Evolutionary conservation across 192 early-diverging fungal genomes (phyloP).

Genomic region (Coemansia javaensis): DNA sequence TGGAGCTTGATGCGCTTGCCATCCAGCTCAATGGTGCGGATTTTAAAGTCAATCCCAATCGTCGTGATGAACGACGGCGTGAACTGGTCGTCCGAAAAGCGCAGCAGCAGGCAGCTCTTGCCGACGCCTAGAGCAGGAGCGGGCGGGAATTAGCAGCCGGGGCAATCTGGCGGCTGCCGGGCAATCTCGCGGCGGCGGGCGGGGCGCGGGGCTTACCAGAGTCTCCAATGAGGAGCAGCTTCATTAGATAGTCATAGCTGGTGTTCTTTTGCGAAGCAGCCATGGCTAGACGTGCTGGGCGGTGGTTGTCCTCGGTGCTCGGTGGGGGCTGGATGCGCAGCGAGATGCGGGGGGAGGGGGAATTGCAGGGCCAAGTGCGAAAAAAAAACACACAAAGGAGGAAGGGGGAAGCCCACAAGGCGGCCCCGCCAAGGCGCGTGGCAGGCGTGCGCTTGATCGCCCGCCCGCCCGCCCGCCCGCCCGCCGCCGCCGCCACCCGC

Average conservation of each 20-base stretch:
- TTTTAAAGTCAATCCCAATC: slow-evolving; percentile 99
- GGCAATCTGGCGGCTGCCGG: too few species aligned
- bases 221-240: slow-evolving; percentile 96
- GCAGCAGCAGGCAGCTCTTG: slow-evolving; percentile 92
- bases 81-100: slow-evolving; percentile 98
- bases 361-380: too few species aligned
- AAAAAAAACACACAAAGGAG: too few species aligned
- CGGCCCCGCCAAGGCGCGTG: too few species aligned
- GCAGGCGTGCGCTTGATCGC: too few species aligned
- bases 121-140: slow-evolving; percentile 52
- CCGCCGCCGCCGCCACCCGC: too few species aligned
- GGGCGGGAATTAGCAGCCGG: neutral
- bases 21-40: slow-evolving; percentile 96
- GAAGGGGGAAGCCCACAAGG: too few species aligned
- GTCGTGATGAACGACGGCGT: slow-evolving; percentile 99
- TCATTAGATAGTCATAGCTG: slow-evolving; percentile 99
- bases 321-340: too few species aligned
- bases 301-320: too few species aligned
- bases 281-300: slow-evolving; percentile 32
- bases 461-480: too few species aligned
- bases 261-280: slow-evolving; percentile 71
- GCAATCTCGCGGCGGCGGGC: neutral
- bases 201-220: slow-evolving; percentile 62
- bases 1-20: slow-evolving; percentile 99
- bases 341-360: too few species aligned